phyloP scores from a whole-genome alignment of 1,284 basidiomycete species.

The Moniliella sp. region DNA sequence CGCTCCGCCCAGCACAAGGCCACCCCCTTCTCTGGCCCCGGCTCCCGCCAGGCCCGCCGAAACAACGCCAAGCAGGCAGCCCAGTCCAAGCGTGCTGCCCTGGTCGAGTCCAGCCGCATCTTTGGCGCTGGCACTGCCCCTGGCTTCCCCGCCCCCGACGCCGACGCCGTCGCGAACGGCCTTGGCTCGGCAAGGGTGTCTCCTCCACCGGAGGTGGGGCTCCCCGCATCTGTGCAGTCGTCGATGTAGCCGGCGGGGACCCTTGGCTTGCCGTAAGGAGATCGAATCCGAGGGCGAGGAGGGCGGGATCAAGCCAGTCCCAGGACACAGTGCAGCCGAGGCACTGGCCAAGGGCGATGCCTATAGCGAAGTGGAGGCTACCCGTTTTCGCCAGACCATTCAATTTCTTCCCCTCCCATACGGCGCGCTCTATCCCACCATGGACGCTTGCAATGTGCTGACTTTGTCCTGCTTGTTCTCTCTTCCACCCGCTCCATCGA shows the following conservation, averaged over 20 bases:
- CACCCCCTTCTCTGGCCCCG: conserved; percentile 5
- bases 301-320: conserved; percentile 30
- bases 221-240: conserved; percentile 55
- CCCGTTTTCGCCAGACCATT: conserved; percentile 66
- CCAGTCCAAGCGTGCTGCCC: conserved; percentile 18
- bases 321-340: conserved; percentile 15
- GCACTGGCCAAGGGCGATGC: conserved; percentile 5
- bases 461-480: conserved; percentile 68
- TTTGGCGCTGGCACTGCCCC: conserved; percentile 5
- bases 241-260: conserved; percentile 51
- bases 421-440: conserved; percentile 46
- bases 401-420: conserved; percentile 51
- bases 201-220: conserved; percentile 38
- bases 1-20: conserved; percentile 1
- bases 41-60: conserved; percentile 14
- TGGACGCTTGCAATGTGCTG: conserved; percentile 74
- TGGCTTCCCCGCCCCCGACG: neutral
- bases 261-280: conserved; percentile 39
- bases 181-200: conserved; percentile 38
- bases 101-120: conserved; percentile 20
- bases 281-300: conserved; percentile 50
- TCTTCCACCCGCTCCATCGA: conserved; percentile 64
- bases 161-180: neutral
- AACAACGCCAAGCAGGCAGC: conserved; percentile 26
- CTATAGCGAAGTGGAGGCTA: conserved; percentile 38